Percentiles rank a stretch among this genome's conserved stretches.
Conservation (phyloP, 2,329 filamentous ascomycete genomes). For the Trichoderma semiorbis region DNA sequence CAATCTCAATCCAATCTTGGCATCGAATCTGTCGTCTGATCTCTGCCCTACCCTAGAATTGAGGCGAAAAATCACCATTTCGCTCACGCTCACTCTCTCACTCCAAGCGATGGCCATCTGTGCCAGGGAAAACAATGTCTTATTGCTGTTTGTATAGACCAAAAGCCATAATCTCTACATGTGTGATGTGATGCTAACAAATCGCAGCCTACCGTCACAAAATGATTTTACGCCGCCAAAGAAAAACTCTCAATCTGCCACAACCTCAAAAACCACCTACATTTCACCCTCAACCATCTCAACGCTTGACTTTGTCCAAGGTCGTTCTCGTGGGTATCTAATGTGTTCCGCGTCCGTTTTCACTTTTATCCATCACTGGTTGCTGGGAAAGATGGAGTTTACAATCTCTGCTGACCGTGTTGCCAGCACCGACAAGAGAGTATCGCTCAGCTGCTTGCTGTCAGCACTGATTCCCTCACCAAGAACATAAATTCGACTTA, state of each 20-base stretch:
- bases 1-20: background rate
- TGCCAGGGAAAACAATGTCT: background rate
- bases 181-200: background rate
- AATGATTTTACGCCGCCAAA: background rate
- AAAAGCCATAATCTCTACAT: background rate
- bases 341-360: background rate
- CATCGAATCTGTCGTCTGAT: background rate
- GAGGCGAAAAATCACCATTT: background rate
- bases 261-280: background rate
- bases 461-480: background rate
- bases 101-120: background rate
- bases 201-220: background rate
- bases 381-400: constrained; percentile 60
- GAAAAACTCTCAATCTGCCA: background rate
- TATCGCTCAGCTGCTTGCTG: constrained; percentile 65
- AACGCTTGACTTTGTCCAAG: background rate
- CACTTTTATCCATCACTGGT: background rate
- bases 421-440: constrained; percentile 73
- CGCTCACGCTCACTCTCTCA: background rate
- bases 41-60: background rate
- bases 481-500: constrained; percentile 48
- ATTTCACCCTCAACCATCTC: background rate
- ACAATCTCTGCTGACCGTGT: constrained; percentile 76
- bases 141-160: background rate
- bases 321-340: background rate